Evolutionary conservation across 2,329 filamentous ascomycete genomes (phyloP), one percentile per base, ranked within the genome.

Genomic region (Penicillium oxalicum): DNA sequence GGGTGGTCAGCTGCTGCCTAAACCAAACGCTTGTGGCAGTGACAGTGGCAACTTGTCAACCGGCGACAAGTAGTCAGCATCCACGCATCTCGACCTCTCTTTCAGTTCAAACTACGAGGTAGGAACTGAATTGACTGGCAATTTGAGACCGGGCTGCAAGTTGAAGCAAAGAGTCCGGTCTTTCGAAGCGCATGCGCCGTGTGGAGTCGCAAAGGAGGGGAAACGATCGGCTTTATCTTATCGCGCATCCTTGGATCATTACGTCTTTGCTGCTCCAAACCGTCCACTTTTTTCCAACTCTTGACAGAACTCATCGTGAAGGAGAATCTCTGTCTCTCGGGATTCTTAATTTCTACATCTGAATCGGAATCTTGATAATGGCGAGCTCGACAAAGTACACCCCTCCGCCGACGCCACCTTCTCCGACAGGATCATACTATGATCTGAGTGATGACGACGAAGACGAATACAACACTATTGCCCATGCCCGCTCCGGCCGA

Each of bases 361-460:
- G 18, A 18, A 18, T 2, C 18, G 18, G 18, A 18, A 18, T 18
- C 18, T 18, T 18, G 46, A 47, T 45, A 41, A 70, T 70, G 65
- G 60, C 67, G 50, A 61, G 57, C 50, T 56, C 58, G 34, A 52
- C 62, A 47, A 62, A 65, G 54, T 65, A 63, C 50, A 71, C 69
- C 26, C 68, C 69, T 57, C 68, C 69, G 45, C 61, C 68, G 7
- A 69, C 69, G 45, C 68, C 69, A 50, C 77, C 82, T 11, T 96
- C 91, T 33, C 90, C 91, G 2, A 81, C 87, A 2, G 88, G 84
- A 45, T 95, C 89, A 62, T 93, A 91, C 76, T 96, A 95, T 76
- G 91, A 91, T 64, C 77, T 97, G 77, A 95, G 88, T 70, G 94
- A 98, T 74, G 90, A 95, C 64, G 91, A 95, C 55, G 93, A 97